Percentiles rank a stretch among this genome's conserved stretches.
phyloP scores from a whole-genome alignment of 2,329 filamentous ascomycete genomes.

The Aspergillus sp. region DNA sequence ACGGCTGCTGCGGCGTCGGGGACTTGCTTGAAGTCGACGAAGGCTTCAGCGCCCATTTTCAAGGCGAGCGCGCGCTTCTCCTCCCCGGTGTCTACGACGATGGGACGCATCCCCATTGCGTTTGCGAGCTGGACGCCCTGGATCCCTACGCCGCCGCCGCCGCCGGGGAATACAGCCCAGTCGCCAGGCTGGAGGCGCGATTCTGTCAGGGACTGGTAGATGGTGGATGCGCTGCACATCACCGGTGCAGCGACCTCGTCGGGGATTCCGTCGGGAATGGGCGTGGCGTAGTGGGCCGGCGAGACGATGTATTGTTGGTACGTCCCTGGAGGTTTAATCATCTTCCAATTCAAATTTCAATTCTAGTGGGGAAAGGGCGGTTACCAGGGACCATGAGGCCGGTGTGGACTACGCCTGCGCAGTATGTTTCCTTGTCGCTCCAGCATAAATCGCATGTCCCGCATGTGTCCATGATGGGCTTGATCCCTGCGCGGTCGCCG shows the following conservation, averaged over 20 bases:
- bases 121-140: slow-evolving; percentile 57
- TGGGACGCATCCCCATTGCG: slow-evolving; percentile 57
- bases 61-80: slow-evolving; percentile 48
- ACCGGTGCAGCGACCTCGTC: slow-evolving; percentile 60
- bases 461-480: slow-evolving; percentile 54
- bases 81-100: slow-evolving; percentile 55
- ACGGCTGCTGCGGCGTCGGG: slow-evolving; percentile 41
- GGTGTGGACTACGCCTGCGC: slow-evolving; percentile 24
- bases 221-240: slow-evolving; percentile 60
- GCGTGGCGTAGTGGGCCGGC: slow-evolving; percentile 55
- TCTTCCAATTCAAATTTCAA: too few species aligned
- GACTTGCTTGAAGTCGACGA: slow-evolving; percentile 54
- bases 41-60: slow-evolving; percentile 55
- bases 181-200: slow-evolving; percentile 52
- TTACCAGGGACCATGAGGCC: slow-evolving; percentile 44
- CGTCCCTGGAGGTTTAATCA: slow-evolving; percentile 37
- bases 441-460: slow-evolving; percentile 53
- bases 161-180: slow-evolving; percentile 46
- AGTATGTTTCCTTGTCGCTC: slow-evolving; percentile 54
- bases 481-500: slow-evolving; percentile 55
- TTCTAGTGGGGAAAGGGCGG: too few species aligned
- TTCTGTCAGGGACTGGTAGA: slow-evolving; percentile 57
- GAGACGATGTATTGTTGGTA: slow-evolving; percentile 61
- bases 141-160: slow-evolving; percentile 57
- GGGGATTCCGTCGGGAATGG: slow-evolving; percentile 56